A percentile compares a stretch with the other conserved stretches of the same genome.
phyloP scores from a whole-genome alignment of 257 asterid genomes.

The Forsythia suspensa region DNA sequence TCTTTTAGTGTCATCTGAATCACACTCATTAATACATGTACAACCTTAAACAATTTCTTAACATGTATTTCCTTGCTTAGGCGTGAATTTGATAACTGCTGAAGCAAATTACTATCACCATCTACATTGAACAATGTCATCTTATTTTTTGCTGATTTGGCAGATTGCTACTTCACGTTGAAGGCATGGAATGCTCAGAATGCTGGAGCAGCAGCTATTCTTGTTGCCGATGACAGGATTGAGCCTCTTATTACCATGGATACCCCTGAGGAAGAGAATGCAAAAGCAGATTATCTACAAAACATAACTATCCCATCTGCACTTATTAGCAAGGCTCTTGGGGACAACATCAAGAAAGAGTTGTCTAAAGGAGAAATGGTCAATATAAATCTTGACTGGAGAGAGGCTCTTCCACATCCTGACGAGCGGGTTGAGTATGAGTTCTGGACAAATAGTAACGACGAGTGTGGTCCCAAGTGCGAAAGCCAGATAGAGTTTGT shows the following conservation, averaged over 20 bases:
- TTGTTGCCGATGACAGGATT: constrained; percentile 75
- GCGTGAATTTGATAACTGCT: neutral
- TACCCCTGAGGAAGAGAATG: constrained; percentile 73
- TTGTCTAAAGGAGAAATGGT: constrained; percentile 73
- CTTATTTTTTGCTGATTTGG: constrained; percentile 22
- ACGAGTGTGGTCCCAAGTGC: constrained; percentile 90
- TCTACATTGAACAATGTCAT: neutral
- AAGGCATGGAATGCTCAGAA: constrained; percentile 98
- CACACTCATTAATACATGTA: neutral
- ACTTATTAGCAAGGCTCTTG: constrained; percentile 76
- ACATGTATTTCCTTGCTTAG: neutral
- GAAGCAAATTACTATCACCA: neutral
- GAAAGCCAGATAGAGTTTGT: constrained; percentile 81
- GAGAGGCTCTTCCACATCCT: constrained; percentile 96
- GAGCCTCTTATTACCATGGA: constrained; percentile 95
- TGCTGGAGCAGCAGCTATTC: constrained; percentile 94
- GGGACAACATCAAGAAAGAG: constrained; percentile 71
- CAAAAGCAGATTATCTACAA: constrained; percentile 64
- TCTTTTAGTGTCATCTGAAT: neutral
- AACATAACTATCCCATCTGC: constrained; percentile 87
- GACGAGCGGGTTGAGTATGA: constrained; percentile 94
- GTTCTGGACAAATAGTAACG: constrained; percentile 93
- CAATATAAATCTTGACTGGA: constrained; percentile 83
- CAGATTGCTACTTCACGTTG: constrained; percentile 85
- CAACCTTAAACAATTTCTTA: neutral